phyloP scores from a whole-genome alignment of 345 rosid genomes.

The Psidium guajava region DNA sequence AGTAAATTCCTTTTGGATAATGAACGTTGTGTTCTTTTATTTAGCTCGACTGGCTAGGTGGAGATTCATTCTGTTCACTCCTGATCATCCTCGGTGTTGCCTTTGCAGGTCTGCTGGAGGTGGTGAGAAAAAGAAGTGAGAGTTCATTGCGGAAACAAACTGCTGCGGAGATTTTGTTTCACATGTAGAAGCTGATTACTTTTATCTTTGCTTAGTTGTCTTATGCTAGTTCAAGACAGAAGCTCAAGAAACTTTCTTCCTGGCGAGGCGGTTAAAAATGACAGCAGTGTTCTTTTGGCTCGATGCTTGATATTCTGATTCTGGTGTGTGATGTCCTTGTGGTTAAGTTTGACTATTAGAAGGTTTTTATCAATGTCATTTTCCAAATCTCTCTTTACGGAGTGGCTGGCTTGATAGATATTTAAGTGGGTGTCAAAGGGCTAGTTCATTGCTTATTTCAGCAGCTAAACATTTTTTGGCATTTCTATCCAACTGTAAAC shows the following conservation, averaged over 20 bases:
- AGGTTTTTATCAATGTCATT: background rate
- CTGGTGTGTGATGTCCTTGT: background rate
- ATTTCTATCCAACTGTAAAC: background rate
- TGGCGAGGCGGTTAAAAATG: background rate
- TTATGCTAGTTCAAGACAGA: background rate
- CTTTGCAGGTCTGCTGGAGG: slow-evolving; percentile 14
- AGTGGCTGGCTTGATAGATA: background rate
- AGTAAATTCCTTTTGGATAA: background rate
- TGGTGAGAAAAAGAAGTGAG: slow-evolving; percentile 8
- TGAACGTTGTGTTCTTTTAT: background rate
- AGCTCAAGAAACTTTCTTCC: background rate
- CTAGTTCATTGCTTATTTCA: background rate
- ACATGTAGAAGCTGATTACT: background rate
- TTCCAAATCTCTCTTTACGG: background rate
- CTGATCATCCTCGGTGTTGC: background rate
- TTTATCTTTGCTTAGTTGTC: background rate
- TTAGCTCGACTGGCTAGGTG: background rate
- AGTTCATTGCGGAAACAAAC: background rate
- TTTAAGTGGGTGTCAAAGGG: background rate
- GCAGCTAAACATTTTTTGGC: background rate
- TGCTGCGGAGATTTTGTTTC: background rate
- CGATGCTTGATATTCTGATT: background rate
- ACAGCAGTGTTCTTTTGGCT: background rate
- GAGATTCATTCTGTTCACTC: background rate
- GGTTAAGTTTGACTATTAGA: background rate